These are phyloP conservation scores for button mushroom (Agaricus bisporus) DNA, from an alignment of 768 basidiomycete genomes.

Conservation along the genomic window DNA sequence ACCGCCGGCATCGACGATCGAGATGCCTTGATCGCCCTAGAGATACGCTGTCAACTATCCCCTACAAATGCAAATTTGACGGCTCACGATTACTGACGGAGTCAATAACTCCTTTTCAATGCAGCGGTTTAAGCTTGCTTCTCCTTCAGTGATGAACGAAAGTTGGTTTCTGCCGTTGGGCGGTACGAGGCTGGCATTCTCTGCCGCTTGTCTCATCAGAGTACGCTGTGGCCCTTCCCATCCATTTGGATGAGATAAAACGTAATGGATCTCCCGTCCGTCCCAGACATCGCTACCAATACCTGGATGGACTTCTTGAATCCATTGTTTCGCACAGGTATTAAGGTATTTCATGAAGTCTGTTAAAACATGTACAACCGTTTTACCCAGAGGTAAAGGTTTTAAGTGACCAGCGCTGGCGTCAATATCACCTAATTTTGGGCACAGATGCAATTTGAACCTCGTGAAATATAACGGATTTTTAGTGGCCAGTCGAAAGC, in stretches of 20 bases:
- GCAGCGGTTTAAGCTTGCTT: conserved; percentile 52
- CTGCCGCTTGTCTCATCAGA: conserved; percentile 45
- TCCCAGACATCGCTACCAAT: conserved; percentile 36
- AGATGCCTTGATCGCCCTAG: conserved; percentile 34
- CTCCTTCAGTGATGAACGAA: conserved; percentile 53
- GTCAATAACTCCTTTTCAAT: conserved; percentile 35
- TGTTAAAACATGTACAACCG: conserved; percentile 32
- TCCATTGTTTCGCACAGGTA: conserved; percentile 36
- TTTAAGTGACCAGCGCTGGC: conserved; percentile 17
- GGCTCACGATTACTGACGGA: conserved; percentile 23
- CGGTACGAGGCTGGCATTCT: conserved; percentile 43
- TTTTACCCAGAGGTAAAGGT: conserved; percentile 34
- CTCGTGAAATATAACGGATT: conserved; percentile 10
- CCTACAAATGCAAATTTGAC: background rate
- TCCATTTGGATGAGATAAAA: conserved; percentile 56
- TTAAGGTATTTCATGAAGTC: conserved; percentile 47
- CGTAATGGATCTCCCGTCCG: conserved; percentile 39
- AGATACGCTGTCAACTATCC: background rate
- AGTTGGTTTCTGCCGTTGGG: conserved; percentile 32
- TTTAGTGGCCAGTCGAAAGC: background rate
- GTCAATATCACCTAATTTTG: conserved; percentile 14
- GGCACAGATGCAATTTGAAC: conserved; percentile 31
- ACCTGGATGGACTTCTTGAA: conserved; percentile 35
- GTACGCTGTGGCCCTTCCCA: conserved; percentile 54
- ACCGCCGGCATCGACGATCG: conserved; percentile 54